These are phyloP conservation scores for Cytospora chrysosperma DNA, from an alignment of 2,329 filamentous ascomycete species.

Conservation along the genomic window DNA sequence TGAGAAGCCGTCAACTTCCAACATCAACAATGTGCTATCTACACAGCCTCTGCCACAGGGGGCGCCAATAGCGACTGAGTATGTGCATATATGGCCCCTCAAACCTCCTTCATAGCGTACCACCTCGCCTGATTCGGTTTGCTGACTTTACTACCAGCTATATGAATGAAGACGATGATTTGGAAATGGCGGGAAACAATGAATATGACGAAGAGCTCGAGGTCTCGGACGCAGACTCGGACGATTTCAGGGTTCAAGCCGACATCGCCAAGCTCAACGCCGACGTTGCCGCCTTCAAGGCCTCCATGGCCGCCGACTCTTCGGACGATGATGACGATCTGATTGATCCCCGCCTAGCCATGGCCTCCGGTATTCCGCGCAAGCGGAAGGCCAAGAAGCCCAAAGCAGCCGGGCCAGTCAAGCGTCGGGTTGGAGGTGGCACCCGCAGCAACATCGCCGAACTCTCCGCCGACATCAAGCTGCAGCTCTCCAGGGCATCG, in stretches of 20 bases:
- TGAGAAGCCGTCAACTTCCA: slow-evolving; percentile 13
- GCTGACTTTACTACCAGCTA: slow-evolving; percentile 10
- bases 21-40: slow-evolving; percentile 22
- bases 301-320: slow-evolving; percentile 29
- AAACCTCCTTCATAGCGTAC: background rate
- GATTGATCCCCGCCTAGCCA: slow-evolving; percentile 16
- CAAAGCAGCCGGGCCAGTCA: slow-evolving; percentile 25
- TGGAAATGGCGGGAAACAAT: slow-evolving; percentile 15
- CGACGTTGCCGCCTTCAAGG: slow-evolving; percentile 35
- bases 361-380: slow-evolving; percentile 16
- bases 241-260: slow-evolving; percentile 40
- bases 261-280: slow-evolving; percentile 40
- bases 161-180: slow-evolving; percentile 27
- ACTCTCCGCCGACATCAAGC: slow-evolving; percentile 69
- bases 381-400: slow-evolving; percentile 23
- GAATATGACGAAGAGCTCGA: slow-evolving; percentile 26
- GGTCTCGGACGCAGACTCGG: slow-evolving; percentile 42
- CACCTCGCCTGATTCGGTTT: too few relatives aligned
- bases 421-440: slow-evolving; percentile 34
- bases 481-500: slow-evolving; percentile 64
- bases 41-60: slow-evolving; percentile 9
- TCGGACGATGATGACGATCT: slow-evolving; percentile 14
- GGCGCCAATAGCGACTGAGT: slow-evolving; percentile 12
- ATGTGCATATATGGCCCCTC: background rate
- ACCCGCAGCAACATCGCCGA: slow-evolving; percentile 60